Conservation (phyloP, 2,329 filamentous ascomycete species). For the Bretziella fagacearum region DNA sequence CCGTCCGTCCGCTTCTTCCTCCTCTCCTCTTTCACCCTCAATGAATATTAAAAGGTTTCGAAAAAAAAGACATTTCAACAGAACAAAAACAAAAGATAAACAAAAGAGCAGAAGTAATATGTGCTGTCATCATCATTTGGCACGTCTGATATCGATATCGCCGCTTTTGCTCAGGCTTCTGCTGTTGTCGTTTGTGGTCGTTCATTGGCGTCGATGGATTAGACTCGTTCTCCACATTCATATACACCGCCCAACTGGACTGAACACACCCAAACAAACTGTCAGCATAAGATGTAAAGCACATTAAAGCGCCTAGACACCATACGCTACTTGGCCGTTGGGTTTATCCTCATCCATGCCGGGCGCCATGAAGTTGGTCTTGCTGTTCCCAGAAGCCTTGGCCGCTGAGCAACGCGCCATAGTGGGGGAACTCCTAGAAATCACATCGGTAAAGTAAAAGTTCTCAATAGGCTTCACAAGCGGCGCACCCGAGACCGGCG, state of each 20-base stretch:
- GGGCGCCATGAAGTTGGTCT: conserved; percentile 64
- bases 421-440: conserved; percentile 91
- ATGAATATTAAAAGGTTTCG: no score
- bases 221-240: no score
- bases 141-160: no score
- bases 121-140: no score
- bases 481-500: conserved; percentile 51
- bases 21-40: no score
- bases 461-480: conserved; percentile 81
- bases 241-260: no score
- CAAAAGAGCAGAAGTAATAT: conserved; percentile 3
- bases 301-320: conserved; percentile 25
- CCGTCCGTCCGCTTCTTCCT: no score
- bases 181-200: background rate
- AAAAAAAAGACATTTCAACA: background rate
- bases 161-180: background rate
- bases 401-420: conserved; percentile 96
- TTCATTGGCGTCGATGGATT: no score
- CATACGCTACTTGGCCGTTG: conserved; percentile 44
- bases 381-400: conserved; percentile 64
- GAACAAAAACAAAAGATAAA: conserved; percentile 1
- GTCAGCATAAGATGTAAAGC: background rate
- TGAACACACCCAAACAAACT: background rate
- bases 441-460: conserved; percentile 96
- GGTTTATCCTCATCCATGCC: conserved; percentile 48